phyloP scores from a whole-genome alignment of 208 protist species.

The Trypanosoma cruzi region DNA sequence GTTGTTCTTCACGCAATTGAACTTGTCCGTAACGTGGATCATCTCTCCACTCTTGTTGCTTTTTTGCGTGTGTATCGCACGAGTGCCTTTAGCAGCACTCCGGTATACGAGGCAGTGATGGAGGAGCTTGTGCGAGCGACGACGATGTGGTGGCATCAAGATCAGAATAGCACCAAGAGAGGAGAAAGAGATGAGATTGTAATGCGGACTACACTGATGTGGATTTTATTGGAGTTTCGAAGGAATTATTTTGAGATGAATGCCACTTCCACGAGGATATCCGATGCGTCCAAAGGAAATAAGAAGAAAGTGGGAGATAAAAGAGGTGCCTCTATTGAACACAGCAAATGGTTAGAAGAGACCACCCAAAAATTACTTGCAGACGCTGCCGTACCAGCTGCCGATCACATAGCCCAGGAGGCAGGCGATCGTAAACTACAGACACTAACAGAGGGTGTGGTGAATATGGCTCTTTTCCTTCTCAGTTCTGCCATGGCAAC shows the following conservation, averaged over 20 bases:
- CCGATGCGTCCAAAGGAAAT: slow-evolving; percentile 1
- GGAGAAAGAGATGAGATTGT: not conserved
- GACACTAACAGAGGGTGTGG: slow-evolving; percentile 17
- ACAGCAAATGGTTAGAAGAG: slow-evolving; percentile 27
- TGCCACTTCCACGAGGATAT: not conserved
- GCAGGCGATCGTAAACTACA: slow-evolving; percentile 1
- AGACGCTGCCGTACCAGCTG: slow-evolving; percentile 12
- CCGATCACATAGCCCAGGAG: slow-evolving; percentile 1
- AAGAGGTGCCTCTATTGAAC: not conserved
- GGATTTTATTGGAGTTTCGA: slow-evolving; percentile 20
- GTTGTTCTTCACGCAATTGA: slow-evolving; percentile 4
- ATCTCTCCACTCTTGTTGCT: slow-evolving; percentile 16
- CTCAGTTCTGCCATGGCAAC: slow-evolving; percentile 14
- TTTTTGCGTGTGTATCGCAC: slow-evolving; percentile 32
- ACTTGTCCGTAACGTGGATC: slow-evolving; percentile 13
- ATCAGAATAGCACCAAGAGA: not conserved
- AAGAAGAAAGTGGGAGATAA: slow-evolving; percentile 3
- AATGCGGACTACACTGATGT: slow-evolving; percentile 15
- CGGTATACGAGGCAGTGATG: slow-evolving; percentile 21
- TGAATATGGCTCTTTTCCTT: slow-evolving; percentile 25
- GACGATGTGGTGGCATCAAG: slow-evolving; percentile 8
- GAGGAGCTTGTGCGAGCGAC: slow-evolving; percentile 10
- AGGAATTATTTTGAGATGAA: slow-evolving; percentile 16
- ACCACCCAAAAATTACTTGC: slow-evolving; percentile 7
- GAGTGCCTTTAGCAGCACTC: slow-evolving; percentile 14